These are phyloP conservation scores for Aureobasidium sp. DNA, from an alignment of 2,329 filamentous ascomycete genomes.

Conservation along the genomic window DNA sequence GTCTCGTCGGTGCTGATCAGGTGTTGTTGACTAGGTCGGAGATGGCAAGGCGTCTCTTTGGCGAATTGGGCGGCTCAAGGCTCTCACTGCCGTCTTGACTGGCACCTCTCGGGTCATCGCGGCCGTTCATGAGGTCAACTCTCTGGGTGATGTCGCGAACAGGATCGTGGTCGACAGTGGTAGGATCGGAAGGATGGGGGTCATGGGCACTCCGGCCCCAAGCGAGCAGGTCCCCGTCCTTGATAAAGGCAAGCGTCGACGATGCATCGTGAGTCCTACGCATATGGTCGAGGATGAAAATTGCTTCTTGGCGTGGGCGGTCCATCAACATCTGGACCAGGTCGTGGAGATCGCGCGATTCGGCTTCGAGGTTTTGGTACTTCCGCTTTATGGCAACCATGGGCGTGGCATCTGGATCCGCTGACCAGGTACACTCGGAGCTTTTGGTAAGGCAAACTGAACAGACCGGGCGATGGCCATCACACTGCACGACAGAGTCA, in stretches of 20 bases:
- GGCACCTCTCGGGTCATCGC: not conserved
- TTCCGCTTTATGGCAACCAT: conserved; percentile 17
- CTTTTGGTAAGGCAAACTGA: conserved; percentile 4
- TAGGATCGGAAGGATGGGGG: not conserved
- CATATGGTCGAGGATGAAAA: conserved; percentile 9
- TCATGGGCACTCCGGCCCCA: not conserved
- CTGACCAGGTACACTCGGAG: conserved; percentile 12
- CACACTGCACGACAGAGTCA: conserved; percentile 5
- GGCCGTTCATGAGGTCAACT: not conserved
- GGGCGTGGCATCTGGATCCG: conserved; percentile 16
- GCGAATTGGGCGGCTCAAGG: not conserved
- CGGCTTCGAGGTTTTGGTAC: conserved; percentile 7
- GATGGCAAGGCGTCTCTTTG: conserved; percentile 4
- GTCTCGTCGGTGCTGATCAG: not conserved
- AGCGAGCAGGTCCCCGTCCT: conserved; percentile 12
- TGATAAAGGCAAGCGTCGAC: conserved; percentile 4
- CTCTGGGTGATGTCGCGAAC: not conserved
- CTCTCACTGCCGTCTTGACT: not conserved
- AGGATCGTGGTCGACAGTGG: not conserved
- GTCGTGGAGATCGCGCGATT: conserved; percentile 6
- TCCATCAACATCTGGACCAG: conserved; percentile 13
- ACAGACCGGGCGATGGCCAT: conserved; percentile 10
- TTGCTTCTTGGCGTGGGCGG: conserved; percentile 2
- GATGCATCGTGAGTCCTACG: not conserved
- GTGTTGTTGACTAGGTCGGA: conserved; percentile 3